Conservation (phyloP, 495 filamentous ascomycete species). For the Aspergillus campestris region DNA sequence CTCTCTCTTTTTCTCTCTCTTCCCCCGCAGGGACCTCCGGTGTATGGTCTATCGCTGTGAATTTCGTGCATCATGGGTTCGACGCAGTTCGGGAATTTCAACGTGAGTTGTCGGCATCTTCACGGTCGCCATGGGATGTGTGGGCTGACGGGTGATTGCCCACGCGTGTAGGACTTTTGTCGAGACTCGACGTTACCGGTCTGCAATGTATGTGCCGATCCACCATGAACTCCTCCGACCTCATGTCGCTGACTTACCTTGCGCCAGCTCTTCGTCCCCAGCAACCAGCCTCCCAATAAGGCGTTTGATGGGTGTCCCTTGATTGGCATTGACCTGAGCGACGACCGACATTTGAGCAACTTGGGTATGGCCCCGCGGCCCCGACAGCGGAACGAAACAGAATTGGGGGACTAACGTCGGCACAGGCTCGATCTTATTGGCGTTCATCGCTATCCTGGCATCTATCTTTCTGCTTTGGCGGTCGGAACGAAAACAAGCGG, state of each 20-base stretch:
- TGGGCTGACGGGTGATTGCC: constrained; percentile 11
- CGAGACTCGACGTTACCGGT: constrained; percentile 90
- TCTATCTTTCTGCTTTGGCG: constrained; percentile 59
- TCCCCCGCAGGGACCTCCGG: not conserved
- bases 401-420: constrained; percentile 6
- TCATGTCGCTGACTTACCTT: constrained; percentile 15
- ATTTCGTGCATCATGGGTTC: constrained; percentile 38
- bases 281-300: constrained; percentile 39
- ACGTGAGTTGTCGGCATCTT: constrained; percentile 53
- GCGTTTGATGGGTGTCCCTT: constrained; percentile 61
- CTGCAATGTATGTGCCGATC: constrained; percentile 73
- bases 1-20: not conserved
- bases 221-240: not conserved
- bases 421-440: constrained; percentile 83
- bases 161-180: constrained; percentile 69
- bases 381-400: not conserved
- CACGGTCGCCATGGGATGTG: not conserved
- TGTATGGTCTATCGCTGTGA: constrained; percentile 12
- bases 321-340: constrained; percentile 60
- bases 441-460: constrained; percentile 63
- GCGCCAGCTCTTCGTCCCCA: constrained; percentile 41
- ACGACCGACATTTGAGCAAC: constrained; percentile 62
- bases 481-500: constrained; percentile 89
- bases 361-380: constrained; percentile 53
- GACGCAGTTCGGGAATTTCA: constrained; percentile 82